phyloP scores from a whole-genome alignment of 768 basidiomycete genomes.

The Mycena crocata region DNA sequence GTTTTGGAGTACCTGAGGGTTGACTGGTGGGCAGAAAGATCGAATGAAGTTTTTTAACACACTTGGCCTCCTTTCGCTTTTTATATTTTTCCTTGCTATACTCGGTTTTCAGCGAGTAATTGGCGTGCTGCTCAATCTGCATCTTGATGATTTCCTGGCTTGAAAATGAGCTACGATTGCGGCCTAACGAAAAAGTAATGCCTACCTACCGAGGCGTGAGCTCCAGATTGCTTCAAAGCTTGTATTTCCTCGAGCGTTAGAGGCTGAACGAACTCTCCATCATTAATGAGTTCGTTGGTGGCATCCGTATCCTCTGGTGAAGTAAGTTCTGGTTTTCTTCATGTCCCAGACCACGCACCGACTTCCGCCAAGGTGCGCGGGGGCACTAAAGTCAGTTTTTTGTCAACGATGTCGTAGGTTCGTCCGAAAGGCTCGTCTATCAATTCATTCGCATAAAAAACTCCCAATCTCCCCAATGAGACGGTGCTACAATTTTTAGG shows the following conservation, averaged over 20 bases:
- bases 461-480: constrained; percentile 87
- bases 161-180: constrained; percentile 23
- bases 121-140: constrained; percentile 93
- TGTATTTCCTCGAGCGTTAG: constrained; percentile 88
- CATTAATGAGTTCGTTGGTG: constrained; percentile 96
- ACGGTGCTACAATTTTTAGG: constrained; percentile 61
- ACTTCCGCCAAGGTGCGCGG: constrained; percentile 80
- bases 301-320: constrained; percentile 92
- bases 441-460: constrained; percentile 82
- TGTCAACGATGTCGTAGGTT: constrained; percentile 86
- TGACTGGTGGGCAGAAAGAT: neutral
- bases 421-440: constrained; percentile 88
- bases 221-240: constrained; percentile 82
- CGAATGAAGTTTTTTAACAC: constrained; percentile 38
- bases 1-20: constrained; percentile 81
- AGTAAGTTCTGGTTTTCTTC: neutral
- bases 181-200: constrained; percentile 9
- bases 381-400: constrained; percentile 71
- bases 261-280: constrained; percentile 86
- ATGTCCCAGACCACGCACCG: constrained; percentile 60
- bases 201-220: constrained; percentile 74
- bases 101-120: constrained; percentile 94
- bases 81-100: constrained; percentile 99
- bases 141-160: constrained; percentile 91
- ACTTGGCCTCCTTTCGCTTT: constrained; percentile 98